Base-by-base conservation (phyloP, 2,329 filamentous ascomycete species). In the Apiospora kogelbergensis region DNA sequence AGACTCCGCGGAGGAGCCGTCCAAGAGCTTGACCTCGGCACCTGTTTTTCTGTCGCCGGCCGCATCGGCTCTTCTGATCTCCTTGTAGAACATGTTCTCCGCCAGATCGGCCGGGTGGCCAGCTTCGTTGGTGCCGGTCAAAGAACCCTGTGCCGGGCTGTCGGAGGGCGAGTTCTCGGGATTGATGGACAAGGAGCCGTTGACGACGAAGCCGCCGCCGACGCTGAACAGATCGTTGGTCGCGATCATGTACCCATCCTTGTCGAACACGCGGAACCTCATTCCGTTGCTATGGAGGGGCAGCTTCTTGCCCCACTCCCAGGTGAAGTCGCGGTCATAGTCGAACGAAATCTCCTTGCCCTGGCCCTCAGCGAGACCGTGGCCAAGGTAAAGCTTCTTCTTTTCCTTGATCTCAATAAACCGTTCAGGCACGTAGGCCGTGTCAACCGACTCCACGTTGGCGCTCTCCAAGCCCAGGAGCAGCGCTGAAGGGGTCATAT, bases 61-160 rank as follows among this genome's bases (percentile, higher is more conserved):
- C 2, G 83, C 84, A 71, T 86, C 82, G 2, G 80, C 77, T 45
- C 84, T 79, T 60, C 81, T 74, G 66, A 85, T 85, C 70, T 85
- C 83, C 71, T 86, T 86, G 78, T 86, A 86, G 71, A 82, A 86
- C 78, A 86, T 75, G 71, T 86, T 86, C 72, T 86, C 84, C 0
- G 83, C 83, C 73, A 85, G 71, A 71, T 86, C 84, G n/a, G 80
- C 80, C 2, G 84, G 84, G 67, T 85, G 83, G 2, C 73, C 68
- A 22, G 48, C 41, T 33, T 60, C 53, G 6, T 74, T 70, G 64
- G 66, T 69, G 17, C 45, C 72, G 33, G 70, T 42, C 42, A 69
- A 65, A 20, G 70, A 53, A 2, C 68, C 68, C 53, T 74, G 71
- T 10, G 68, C 37, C 37, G 66, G 60, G 60, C 72, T 63, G 3